These are phyloP conservation scores for Colletotrichum salicis DNA, from an alignment of 2,329 filamentous ascomycete genomes.

Conservation along the genomic window DNA sequence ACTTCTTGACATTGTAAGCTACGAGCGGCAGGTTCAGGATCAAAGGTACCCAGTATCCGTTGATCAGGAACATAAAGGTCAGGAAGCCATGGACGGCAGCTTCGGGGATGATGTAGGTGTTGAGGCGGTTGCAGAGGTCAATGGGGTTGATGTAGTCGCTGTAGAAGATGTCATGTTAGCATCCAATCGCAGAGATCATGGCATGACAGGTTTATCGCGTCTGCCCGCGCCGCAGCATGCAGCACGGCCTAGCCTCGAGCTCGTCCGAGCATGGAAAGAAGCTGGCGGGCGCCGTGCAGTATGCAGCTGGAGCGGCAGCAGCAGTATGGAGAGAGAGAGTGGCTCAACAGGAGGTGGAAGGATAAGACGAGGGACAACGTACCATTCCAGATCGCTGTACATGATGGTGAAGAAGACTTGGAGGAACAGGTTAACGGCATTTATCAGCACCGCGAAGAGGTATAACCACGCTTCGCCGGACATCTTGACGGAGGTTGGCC, in stretches of 20 bases:
- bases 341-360: background rate
- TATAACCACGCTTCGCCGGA: constrained; percentile 99
- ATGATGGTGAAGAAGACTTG: constrained; percentile 99
- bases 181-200: constrained; percentile 14
- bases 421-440: constrained; percentile 99
- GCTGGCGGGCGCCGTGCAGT: background rate
- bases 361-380: constrained; percentile 51
- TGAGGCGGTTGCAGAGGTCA: constrained; percentile 99
- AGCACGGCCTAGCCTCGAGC: background rate
- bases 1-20: constrained; percentile 98
- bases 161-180: constrained; percentile 44
- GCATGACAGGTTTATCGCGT: constrained; percentile 5
- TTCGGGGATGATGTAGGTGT: constrained; percentile 99
- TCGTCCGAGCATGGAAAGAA: constrained; percentile 6
- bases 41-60: constrained; percentile 97
- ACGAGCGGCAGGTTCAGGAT: constrained; percentile 92
- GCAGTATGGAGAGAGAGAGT: background rate
- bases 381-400: constrained; percentile 99
- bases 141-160: constrained; percentile 99
- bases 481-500: constrained; percentile 65
- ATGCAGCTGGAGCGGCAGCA: background rate
- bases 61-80: constrained; percentile 95
- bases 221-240: background rate
- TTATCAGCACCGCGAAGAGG: constrained; percentile 97
- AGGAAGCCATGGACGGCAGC: constrained; percentile 96